Conservation (phyloP, 2,329 filamentous ascomycete species). For the Sarocladium brachiariae region DNA sequence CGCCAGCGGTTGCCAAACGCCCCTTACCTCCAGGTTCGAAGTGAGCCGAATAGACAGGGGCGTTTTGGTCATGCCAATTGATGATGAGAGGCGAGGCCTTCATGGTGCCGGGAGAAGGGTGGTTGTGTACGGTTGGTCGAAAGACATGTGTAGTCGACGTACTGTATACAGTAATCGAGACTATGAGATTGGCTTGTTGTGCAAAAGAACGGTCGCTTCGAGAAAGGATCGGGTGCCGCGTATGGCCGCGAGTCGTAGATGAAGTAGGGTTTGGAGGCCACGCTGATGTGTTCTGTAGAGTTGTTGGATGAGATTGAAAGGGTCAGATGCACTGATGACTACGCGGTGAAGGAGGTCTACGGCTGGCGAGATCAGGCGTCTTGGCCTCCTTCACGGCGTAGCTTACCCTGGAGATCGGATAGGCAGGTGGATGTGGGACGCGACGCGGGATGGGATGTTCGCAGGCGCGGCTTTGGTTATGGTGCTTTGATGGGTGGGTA, state of each 20-base stretch:
- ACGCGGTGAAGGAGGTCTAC: not conserved
- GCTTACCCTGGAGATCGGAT: constrained; percentile 4
- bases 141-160: constrained; percentile 20
- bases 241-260: constrained; percentile 4
- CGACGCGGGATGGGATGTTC: not conserved
- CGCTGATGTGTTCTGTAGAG: not conserved
- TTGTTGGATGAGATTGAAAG: constrained; percentile 2
- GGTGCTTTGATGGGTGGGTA: not conserved
- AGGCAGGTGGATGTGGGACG: not conserved
- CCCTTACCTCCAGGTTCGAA: constrained; percentile 92
- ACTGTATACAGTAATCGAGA: not conserved
- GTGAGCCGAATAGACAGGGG: constrained; percentile 94
- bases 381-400: not conserved
- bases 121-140: constrained; percentile 19
- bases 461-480: not conserved
- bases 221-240: not conserved
- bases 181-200: not conserved
- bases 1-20: constrained; percentile 85
- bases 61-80: constrained; percentile 97
- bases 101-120: constrained; percentile 50
- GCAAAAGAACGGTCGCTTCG: not conserved
- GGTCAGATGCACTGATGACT: not conserved
- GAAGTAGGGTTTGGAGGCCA: not conserved
- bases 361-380: constrained; percentile 1
- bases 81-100: constrained; percentile 95